Percentiles rank a stretch among this genome's conserved stretches.
phyloP scores from a whole-genome alignment of 495 filamentous ascomycete genomes.

The Penicillium antarcticum region DNA sequence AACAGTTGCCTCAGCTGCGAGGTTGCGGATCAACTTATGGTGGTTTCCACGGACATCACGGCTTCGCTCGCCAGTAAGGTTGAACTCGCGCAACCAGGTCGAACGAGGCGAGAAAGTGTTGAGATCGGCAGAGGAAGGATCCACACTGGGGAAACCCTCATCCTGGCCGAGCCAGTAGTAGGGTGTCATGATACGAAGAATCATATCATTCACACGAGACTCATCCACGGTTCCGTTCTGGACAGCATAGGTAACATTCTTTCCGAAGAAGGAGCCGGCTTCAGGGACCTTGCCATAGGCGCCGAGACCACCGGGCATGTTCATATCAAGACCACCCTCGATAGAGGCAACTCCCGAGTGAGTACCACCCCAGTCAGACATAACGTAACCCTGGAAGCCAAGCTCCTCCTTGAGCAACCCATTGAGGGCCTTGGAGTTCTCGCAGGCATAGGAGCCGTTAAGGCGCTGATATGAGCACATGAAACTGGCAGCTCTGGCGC shows the following conservation, averaged over 20 bases:
- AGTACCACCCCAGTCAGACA: conserved; percentile 62
- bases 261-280: conserved; percentile 47
- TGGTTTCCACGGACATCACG: conserved; percentile 54
- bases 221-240: conserved; percentile 55
- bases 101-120: conserved; percentile 70
- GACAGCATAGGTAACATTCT: conserved; percentile 49
- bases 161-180: conserved; percentile 55
- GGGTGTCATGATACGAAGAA: conserved; percentile 50
- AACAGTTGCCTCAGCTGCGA: conserved; percentile 57
- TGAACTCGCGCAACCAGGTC: conserved; percentile 51
- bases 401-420: conserved; percentile 63
- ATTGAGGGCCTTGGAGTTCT: conserved; percentile 60
- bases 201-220: conserved; percentile 51
- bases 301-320: conserved; percentile 47
- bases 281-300: conserved; percentile 11
- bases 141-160: conserved; percentile 38
- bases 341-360: conserved; percentile 53
- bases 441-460: conserved; percentile 63
- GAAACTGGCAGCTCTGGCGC: conserved; percentile 56
- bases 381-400: conserved; percentile 64
- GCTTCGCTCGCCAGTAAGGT: conserved; percentile 48
- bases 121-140: conserved; percentile 46
- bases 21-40: conserved; percentile 48
- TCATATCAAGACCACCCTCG: conserved; percentile 59
- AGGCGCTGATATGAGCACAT: conserved; percentile 72